Conservation (phyloP, 2,329 filamentous ascomycete genomes). For the Microcera coccophila region DNA sequence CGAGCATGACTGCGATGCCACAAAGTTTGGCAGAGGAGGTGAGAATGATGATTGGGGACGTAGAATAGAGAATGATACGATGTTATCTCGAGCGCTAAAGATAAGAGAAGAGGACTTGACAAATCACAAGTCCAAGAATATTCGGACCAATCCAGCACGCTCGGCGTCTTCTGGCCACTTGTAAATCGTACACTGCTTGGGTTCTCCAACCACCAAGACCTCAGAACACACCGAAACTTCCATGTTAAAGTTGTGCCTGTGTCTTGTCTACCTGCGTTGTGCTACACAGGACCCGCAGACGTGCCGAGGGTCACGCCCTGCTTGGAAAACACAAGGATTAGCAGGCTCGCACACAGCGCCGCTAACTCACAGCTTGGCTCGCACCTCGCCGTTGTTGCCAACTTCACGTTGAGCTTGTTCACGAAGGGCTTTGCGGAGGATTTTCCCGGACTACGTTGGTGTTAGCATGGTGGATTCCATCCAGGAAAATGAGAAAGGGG, state of each 20-base stretch:
- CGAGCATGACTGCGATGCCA: constrained; percentile 17
- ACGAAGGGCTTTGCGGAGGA: constrained; percentile 56
- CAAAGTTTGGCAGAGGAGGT: constrained; percentile 27
- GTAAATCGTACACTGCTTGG: too few species aligned
- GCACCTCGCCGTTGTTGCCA: constrained; percentile 34
- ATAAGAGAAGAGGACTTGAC: too few species aligned
- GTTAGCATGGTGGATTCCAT: neutral
- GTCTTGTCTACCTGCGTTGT: too few species aligned
- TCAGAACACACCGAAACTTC: too few species aligned
- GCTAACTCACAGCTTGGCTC: constrained; percentile 29
- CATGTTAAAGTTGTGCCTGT: too few species aligned
- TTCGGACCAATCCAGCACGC: too few species aligned
- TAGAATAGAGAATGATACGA: neutral
- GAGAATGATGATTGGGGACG: constrained; percentile 10
- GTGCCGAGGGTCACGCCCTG: constrained; percentile 12
- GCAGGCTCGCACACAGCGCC: constrained; percentile 20
- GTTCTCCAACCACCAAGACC: too few species aligned
- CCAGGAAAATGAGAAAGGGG: neutral
- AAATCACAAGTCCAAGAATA: too few species aligned
- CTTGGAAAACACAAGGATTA: constrained; percentile 16
- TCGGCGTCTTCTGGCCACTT: too few species aligned
- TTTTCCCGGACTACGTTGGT: constrained; percentile 57
- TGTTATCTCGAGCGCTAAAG: too few species aligned
- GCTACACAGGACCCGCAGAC: constrained; percentile 3
- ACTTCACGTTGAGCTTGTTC: constrained; percentile 55